Base-by-base conservation (phyloP, 2,329 filamentous ascomycete species). In the Hirsutella rhossiliensis region DNA sequence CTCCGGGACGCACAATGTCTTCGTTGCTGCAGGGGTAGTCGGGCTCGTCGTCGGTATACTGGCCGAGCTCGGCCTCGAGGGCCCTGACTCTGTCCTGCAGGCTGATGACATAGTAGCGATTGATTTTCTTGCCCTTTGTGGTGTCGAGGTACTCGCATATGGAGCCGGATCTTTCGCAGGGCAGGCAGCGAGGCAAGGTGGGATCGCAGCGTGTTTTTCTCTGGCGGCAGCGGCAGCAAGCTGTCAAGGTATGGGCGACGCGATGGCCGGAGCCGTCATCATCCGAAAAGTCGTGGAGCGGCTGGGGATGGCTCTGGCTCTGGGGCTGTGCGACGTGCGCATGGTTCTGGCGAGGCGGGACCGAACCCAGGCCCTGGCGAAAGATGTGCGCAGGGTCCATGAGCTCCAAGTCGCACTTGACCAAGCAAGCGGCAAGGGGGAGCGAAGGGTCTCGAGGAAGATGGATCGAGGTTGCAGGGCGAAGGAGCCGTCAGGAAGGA, bases 161-260 rank as follows among this genome's bases (percentile, higher is more conserved):
- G 28, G 88, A 87, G 56, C 89, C 89, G 50, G 87, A 89, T 54
- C 90, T 79, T 66, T 96, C 88, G 68, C 92, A 98, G 19, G 90
- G 89, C 17, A 87, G 76, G 64, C 92, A 98, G 57, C 85, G 84
- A 36, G 92, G 92, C 19, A 98, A 76, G 13, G 85, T 86, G 4
- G 92, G 86, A 65, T 97, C 92, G 69, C 92, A 98, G 71, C 88
- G 76, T 32, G 90, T 97, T 72, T 98, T 98, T 56, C 90, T 82
- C 89, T 94, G 82, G 60, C 84, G 77, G 63, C 84, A 90, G 49
- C 84, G 78, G 57, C 82, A 87, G 57, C 84, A 89, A 19, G 85
- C 85, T 41, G 84, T 87, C 55, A 90, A 63, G 6, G 85, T 89
- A 58, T 89, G 84, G 28, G 84, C 84, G 52, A 88, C 81, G 52